A percentile compares a stretch with the other conserved stretches of the same genome.
Conservation (phyloP, 352 stramenopile genomes). For the Globisporangium okanoganense region DNA sequence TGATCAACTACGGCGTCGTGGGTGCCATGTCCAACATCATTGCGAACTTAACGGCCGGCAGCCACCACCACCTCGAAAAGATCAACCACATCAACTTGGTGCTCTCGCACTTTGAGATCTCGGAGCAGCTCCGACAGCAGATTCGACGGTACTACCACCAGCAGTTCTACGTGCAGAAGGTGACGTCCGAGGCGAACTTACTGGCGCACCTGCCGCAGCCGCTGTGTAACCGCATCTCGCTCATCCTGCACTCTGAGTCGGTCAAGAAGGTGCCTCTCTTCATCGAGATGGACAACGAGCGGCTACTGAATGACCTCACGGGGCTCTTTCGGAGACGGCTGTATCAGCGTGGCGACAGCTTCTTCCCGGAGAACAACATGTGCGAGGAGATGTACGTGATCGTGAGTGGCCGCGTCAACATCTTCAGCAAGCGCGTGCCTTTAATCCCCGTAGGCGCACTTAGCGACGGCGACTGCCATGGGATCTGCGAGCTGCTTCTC, state of each 20-base stretch:
- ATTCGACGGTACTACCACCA: slow-evolving; percentile 78
- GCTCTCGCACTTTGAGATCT: slow-evolving; percentile 57
- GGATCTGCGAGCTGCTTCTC: slow-evolving; percentile 59
- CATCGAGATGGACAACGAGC: slow-evolving; percentile 45
- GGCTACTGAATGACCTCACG: slow-evolving; percentile 59
- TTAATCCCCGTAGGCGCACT: slow-evolving; percentile 47
- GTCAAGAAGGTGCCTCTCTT: slow-evolving; percentile 63
- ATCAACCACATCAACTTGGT: slow-evolving; percentile 69
- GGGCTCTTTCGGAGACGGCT: slow-evolving; percentile 59
- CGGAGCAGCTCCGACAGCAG: slow-evolving; percentile 45
- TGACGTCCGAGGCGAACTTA: slow-evolving; percentile 59
- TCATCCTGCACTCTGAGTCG: slow-evolving; percentile 64
- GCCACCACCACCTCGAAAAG: slow-evolving; percentile 59
- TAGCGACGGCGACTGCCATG: slow-evolving; percentile 53
- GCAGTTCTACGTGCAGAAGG: slow-evolving; percentile 70
- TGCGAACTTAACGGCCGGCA: slow-evolving; percentile 55
- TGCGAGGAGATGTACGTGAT: slow-evolving; percentile 75
- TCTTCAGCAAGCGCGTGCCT: slow-evolving; percentile 40
- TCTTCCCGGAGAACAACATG: slow-evolving; percentile 55
- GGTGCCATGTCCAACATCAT: slow-evolving; percentile 79
- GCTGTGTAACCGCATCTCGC: slow-evolving; percentile 64
- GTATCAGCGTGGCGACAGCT: slow-evolving; percentile 60
- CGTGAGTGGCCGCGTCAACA: slow-evolving; percentile 51
- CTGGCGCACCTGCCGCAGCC: slow-evolving; percentile 50
- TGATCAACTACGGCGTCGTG: slow-evolving; percentile 81